Base-by-base conservation (phyloP, 345 rosid genomes). In the Pseudoturritis turrita region DNA sequence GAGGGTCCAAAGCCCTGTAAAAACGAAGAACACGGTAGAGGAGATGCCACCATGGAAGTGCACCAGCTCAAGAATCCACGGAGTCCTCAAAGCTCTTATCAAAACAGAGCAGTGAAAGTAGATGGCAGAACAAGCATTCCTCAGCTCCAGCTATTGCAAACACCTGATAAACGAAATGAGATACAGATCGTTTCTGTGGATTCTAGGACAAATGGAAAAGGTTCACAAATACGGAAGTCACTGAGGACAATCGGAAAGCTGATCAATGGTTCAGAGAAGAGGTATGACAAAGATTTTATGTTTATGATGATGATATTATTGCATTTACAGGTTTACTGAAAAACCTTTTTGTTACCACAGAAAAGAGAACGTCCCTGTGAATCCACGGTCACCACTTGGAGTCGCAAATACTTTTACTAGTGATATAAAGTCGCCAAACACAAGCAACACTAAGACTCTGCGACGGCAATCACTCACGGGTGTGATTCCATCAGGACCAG, bases 391-490 rank as follows among this genome's bases (percentile, higher is more conserved):
- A 31, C 86, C 87, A 11, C 61, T 78, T 55, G 72, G 59, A 53
- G 74, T 60, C 65, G 52, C 73, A 26, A 43, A 63, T 74, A 60
- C 62, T 19, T 57, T 17, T 23, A 68, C 10, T 33, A 33, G 36
- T 39, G 82, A 83, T 69, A 44, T 65, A 14, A 86, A 80, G 70
- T 82, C 88, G 5, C 88, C 87, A 8, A 19, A 74, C 55, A 69
- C 84, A 37, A 76, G 81, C 23, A 82, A 83, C 74, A 80, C 76
- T 57, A 86, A 85, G 81, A 72, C 86, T 52, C 28, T 57, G 23
- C 82, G 96, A 61, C 81, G 98, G 78, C 94, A 85, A 54, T 91
- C 99, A 50, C 87, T 95, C 35, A 91, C 94, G 1, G 88, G 93
- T 58, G 75, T 73, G 37, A 68, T 72, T 59, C 57, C 81, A 67